These are phyloP conservation scores for Microascus cirrosus DNA, from an alignment of 2,329 filamentous ascomycete genomes.

Conservation along the genomic window DNA sequence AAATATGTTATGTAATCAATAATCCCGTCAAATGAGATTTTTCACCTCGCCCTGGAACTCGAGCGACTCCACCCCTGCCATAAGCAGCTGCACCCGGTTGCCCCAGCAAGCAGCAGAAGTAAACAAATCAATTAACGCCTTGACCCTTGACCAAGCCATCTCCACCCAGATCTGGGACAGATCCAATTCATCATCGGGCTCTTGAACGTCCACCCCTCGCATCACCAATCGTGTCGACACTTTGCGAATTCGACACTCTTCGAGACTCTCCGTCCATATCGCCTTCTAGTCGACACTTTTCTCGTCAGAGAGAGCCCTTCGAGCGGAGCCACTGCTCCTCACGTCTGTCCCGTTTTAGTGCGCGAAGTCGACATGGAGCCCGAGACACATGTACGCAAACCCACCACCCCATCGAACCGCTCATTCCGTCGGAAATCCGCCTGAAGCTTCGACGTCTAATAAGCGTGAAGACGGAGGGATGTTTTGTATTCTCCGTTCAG, in stretches of 20 bases:
- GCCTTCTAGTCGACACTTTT: neutral
- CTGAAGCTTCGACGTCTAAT: neutral
- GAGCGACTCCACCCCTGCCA: neutral
- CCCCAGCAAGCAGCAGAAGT: neutral
- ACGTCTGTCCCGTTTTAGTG: slow-evolving; percentile 14
- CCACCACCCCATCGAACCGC: neutral
- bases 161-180: neutral
- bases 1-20: too few species aligned
- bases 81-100: neutral
- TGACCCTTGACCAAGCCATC: neutral
- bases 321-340: slow-evolving; percentile 24
- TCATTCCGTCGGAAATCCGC: neutral
- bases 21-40: too few species aligned
- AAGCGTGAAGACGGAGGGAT: neutral
- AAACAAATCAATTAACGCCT: neutral
- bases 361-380: slow-evolving; percentile 19
- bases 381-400: slow-evolving; percentile 12
- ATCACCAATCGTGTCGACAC: neutral
- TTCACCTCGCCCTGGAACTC: neutral
- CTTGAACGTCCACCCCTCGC: neutral
- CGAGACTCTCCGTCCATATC: neutral
- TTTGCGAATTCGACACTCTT: neutral
- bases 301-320: neutral
- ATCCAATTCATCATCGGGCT: neutral
- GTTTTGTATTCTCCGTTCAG: neutral